A percentile compares a stretch with the other conserved stretches of the same genome.
These are phyloP conservation scores for Pythium chondricola DNA, from an alignment of 352 stramenopile genomes.

Conservation along the genomic window DNA sequence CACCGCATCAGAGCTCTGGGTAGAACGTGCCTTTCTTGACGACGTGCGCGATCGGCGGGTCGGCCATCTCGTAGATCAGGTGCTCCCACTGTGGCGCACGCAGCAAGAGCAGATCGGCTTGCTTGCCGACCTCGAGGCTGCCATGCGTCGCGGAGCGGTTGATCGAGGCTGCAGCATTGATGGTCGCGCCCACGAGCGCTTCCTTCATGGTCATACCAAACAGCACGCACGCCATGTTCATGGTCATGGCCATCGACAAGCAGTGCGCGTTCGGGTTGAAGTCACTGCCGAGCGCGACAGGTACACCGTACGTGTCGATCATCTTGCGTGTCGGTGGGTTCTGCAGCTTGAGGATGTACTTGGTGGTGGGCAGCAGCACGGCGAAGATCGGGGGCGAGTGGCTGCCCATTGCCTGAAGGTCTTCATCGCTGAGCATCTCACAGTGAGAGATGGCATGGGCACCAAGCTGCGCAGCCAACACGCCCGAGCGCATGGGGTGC, in stretches of 20 bases:
- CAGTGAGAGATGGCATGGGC: conserved; percentile 69
- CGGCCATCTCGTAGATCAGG: conserved; percentile 82
- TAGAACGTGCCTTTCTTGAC: conserved; percentile 57
- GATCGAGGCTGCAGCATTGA: conserved; percentile 81
- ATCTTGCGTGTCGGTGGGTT: conserved; percentile 68
- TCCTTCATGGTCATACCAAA: conserved; percentile 86
- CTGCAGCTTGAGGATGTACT: conserved; percentile 75
- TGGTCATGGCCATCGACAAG: conserved; percentile 81
- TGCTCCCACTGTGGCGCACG: conserved; percentile 74
- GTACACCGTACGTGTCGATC: conserved; percentile 49
- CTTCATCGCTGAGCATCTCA: conserved; percentile 64
- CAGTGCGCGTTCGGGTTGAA: conserved; percentile 86
- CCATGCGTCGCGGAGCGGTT: conserved; percentile 64
- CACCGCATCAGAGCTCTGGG: no score
- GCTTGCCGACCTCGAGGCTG: conserved; percentile 74
- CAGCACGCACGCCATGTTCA: conserved; percentile 84
- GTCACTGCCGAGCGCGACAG: conserved; percentile 71
- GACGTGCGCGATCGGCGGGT: conserved; percentile 71
- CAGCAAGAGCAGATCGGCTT: conserved; percentile 62
- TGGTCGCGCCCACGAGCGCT: conserved; percentile 70
- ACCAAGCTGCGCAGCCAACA: conserved; percentile 47
- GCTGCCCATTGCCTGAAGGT: conserved; percentile 59
- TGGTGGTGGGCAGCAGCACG: conserved; percentile 77
- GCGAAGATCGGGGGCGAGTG: conserved; percentile 59
- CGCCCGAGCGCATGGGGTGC: conserved; percentile 58